Base-by-base conservation (phyloP, 306 rosid genomes). In the Dryas drummondii region DNA sequence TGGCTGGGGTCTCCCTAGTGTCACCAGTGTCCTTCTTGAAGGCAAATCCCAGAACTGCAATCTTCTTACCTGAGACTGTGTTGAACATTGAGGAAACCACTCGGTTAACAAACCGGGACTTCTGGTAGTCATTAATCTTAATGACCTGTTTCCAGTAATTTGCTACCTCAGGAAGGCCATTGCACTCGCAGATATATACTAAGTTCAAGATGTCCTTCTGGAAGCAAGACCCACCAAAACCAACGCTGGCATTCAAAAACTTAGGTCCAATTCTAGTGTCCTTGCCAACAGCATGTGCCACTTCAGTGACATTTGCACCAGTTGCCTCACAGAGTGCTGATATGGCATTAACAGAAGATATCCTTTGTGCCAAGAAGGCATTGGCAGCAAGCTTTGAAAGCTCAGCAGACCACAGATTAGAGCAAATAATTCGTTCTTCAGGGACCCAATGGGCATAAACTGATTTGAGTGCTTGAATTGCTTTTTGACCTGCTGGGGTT, bases 361-460 rank as follows among this genome's bases (percentile, higher is more conserved):
- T 93, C 78, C 98, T 88, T 83, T 93, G 98, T 2, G 98, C 98
- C 87, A 93, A 72, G 45, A 93, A 93, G 61, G 98, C 97, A 77
- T 93, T 93, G 71, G 98, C 98, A 26, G 98, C 98, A 49, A 93
- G 98, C 88, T 93, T 93, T 7, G 98, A 93, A 37, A 93, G 89
- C 79, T 93, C 98, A 71, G 98, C 98, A 80, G 98, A 93, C 98
- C 98, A 93, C 76, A 93, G 74, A 76, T 93, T 93, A 65, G 98
- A 80, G 84, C 97, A 90, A 57, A 93, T 87, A 80, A 93, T 93
- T 68, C 82, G 68, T 0, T 91, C 97, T 0, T 56, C 56, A 5
- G 97, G 90, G 26, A 93, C 97, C 98, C 98, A 93, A 47, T 91
- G 91, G 26, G 97, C 93, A 84, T 93, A 93, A 47, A 93, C 98